phyloP scores from a whole-genome alignment of 2,329 filamentous ascomycete species.

The Diaporthe aspalathi region DNA sequence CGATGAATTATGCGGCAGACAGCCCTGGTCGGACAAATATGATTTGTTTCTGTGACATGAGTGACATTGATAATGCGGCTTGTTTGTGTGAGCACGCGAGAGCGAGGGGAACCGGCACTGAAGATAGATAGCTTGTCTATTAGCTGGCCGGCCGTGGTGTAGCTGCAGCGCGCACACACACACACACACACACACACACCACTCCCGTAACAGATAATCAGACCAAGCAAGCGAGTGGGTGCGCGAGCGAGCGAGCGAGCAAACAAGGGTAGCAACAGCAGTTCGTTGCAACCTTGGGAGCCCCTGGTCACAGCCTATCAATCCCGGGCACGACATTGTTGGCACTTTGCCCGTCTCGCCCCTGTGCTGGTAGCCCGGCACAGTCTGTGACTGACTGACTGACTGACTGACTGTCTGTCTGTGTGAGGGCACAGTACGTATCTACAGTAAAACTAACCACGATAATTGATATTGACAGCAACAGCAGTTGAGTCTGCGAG shows the following conservation, averaged over 20 bases:
- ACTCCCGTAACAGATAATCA: neutral
- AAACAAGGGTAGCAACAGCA: conserved; percentile 36
- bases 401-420: neutral
- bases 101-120: too few species aligned
- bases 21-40: conserved; percentile 7
- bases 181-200: too few species aligned
- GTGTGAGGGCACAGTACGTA: neutral
- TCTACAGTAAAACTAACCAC: too few species aligned
- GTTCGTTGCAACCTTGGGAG: conserved; percentile 33
- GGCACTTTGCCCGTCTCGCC: neutral
- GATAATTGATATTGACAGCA: neutral
- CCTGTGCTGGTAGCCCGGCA: conserved; percentile 7
- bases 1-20: neutral
- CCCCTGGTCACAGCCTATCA: conserved; percentile 26
- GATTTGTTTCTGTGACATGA: conserved; percentile 13
- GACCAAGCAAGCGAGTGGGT: neutral
- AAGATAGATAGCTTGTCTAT: neutral
- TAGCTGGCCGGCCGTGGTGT: neutral
- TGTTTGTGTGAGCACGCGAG: conserved; percentile 18
- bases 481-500: conserved; percentile 5
- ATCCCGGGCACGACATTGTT: conserved; percentile 3
- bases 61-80: conserved; percentile 4
- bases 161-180: too few species aligned
- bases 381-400: conserved; percentile 5
- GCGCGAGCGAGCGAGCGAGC: conserved; percentile 9